Evolutionary conservation across 106 monocot species (phyloP).

Genomic region (Cymbidium sinense): DNA sequence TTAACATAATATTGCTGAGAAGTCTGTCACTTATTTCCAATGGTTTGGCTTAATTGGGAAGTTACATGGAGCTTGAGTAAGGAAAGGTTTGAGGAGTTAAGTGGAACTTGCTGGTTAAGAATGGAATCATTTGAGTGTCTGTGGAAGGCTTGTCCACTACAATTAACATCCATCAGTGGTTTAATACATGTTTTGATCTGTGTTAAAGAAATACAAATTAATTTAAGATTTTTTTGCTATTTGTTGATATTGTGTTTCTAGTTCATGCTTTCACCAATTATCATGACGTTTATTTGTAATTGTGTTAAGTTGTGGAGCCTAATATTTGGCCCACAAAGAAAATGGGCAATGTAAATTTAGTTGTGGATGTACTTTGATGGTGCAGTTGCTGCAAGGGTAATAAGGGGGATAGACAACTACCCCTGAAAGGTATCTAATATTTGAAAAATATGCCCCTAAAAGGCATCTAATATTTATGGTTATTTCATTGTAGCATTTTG

Average conservation of each 20-base stretch:
- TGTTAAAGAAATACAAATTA: background rate
- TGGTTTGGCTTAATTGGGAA: background rate
- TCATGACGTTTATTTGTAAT: no score
- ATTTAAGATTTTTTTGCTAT: background rate
- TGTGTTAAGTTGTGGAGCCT: no score
- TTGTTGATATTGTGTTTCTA: conserved; percentile 2
- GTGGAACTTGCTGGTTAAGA: background rate
- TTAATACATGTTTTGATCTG: background rate
- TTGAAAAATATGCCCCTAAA: no score
- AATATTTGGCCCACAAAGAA: no score
- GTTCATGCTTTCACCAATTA: background rate
- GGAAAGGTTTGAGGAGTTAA: background rate
- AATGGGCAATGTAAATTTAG: no score
- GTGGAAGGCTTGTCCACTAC: background rate
- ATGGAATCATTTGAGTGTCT: background rate
- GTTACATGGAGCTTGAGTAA: background rate
- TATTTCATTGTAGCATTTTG: no score
- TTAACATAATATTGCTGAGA: background rate
- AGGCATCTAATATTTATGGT: no score
- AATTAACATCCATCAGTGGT: background rate
- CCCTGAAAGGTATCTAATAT: no score
- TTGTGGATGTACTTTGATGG: no score
- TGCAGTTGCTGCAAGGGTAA: no score
- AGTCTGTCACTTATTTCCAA: background rate
- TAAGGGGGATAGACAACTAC: no score